Evolutionary conservation across 2,329 filamentous ascomycete genomes (phyloP).

Genomic region (Talaromyces atroroseus): DNA sequence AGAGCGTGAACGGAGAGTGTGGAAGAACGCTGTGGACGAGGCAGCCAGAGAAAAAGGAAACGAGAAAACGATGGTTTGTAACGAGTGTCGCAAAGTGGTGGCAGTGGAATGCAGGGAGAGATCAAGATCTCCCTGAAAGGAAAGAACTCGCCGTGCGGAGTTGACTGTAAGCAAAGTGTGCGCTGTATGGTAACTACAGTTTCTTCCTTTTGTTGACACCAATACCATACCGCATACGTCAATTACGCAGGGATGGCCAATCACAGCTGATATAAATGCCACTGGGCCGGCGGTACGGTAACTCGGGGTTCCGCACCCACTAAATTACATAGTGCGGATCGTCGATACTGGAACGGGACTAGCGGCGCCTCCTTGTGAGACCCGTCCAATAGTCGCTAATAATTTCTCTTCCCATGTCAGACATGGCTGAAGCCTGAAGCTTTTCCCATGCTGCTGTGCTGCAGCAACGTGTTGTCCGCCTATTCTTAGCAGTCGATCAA

Average conservation of each 20-base stretch:
- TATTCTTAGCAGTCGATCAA: not conserved
- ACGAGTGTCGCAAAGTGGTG: not conserved
- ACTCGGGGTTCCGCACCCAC: not conserved
- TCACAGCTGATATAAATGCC: not conserved
- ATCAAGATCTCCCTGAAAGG: constrained; percentile 1
- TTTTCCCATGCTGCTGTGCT: no score
- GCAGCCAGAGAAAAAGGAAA: not conserved
- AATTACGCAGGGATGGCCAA: not conserved
- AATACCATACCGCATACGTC: no score
- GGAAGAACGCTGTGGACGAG: not conserved
- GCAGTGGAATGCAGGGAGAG: not conserved
- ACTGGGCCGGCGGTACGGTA: not conserved
- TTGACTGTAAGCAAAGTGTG: not conserved
- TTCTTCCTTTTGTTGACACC: not conserved
- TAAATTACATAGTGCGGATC: not conserved
- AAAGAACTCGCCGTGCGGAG: not conserved
- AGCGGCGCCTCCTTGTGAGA: constrained; percentile 1
- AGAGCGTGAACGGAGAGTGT: not conserved
- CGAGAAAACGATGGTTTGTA: not conserved
- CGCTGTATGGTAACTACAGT: not conserved
- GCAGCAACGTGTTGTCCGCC: not conserved
- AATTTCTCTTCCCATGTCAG: not conserved
- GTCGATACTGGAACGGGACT: not conserved
- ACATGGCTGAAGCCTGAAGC: not conserved
- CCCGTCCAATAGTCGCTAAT: not conserved